These are phyloP conservation scores for Sporisorium exsertum DNA, from an alignment of 1,284 basidiomycete species.

Conservation along the genomic window DNA sequence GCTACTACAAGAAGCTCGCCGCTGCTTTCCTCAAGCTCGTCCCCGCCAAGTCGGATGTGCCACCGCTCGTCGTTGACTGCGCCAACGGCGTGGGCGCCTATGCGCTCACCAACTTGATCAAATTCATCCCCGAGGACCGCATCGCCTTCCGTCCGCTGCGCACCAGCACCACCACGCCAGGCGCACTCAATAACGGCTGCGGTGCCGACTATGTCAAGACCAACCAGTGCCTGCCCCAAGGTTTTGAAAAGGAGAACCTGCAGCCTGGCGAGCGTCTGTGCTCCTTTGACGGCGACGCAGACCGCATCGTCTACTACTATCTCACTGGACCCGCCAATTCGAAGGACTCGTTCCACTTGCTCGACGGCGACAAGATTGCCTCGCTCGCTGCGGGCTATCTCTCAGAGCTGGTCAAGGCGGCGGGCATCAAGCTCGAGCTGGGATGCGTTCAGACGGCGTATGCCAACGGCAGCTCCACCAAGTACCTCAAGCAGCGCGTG, in stretches of 20 bases:
- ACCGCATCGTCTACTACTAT: slow-evolving; percentile 96
- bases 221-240: slow-evolving; percentile 62
- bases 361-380: slow-evolving; percentile 99
- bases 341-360: slow-evolving; percentile 82
- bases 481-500: slow-evolving; percentile 76
- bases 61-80: slow-evolving; percentile 87
- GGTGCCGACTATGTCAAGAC: slow-evolving; percentile 99
- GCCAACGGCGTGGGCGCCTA: slow-evolving; percentile 94
- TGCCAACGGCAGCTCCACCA: slow-evolving; percentile 96
- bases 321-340: slow-evolving; percentile 73
- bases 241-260: slow-evolving; percentile 61
- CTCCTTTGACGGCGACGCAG: slow-evolving; percentile 96
- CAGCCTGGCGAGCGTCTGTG: slow-evolving; percentile 80
- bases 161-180: slow-evolving; percentile 74
- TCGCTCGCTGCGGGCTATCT: slow-evolving; percentile 93
- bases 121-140: slow-evolving; percentile 58
- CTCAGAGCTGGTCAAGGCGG: slow-evolving; percentile 80
- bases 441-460: slow-evolving; percentile 96
- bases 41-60: slow-evolving; percentile 29
- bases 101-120: slow-evolving; percentile 57
- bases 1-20: slow-evolving; percentile 89
- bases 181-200: slow-evolving; percentile 83
- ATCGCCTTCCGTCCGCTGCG: slow-evolving; percentile 57
- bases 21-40: slow-evolving; percentile 86
- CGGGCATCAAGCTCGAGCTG: slow-evolving; percentile 61